phyloP scores from a whole-genome alignment of 371 early-diverging fungal genomes.

The Umbelopsis sp. region DNA sequence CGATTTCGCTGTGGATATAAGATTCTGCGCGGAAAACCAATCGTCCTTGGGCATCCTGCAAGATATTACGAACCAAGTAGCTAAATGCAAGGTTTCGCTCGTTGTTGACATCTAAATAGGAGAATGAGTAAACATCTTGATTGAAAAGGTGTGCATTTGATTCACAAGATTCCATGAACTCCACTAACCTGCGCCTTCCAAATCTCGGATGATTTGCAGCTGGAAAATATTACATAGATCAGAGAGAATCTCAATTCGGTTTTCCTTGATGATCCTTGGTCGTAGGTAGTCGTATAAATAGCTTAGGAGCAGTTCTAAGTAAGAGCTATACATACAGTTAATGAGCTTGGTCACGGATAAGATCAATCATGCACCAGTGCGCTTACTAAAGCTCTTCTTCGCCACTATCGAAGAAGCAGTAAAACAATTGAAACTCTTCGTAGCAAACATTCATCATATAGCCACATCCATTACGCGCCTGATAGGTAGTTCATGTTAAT shows the following conservation, averaged over 20 bases:
- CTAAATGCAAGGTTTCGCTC: constrained; percentile 65
- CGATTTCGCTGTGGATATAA: constrained; percentile 78
- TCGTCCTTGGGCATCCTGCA: constrained; percentile 85
- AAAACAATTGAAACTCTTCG: constrained; percentile 81
- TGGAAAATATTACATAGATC: constrained; percentile 80
- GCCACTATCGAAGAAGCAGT: constrained; percentile 73
- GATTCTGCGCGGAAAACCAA: constrained; percentile 85
- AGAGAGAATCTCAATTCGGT: constrained; percentile 75
- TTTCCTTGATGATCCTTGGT: constrained; percentile 85
- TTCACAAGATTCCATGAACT: not conserved
- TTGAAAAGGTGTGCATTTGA: too few relatives aligned
- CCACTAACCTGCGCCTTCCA: constrained; percentile 29
- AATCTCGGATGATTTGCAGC: constrained; percentile 61
- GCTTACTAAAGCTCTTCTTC: constrained; percentile 61
- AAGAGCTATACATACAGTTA: constrained; percentile 48
- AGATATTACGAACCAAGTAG: constrained; percentile 69
- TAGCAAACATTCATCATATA: constrained; percentile 79
- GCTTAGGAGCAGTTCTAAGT: constrained; percentile 66
- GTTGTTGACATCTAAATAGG: constrained; percentile 37
- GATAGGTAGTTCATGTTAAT: not conserved
- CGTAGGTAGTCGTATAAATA: constrained; percentile 84
- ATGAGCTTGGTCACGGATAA: not conserved
- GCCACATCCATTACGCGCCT: constrained; percentile 78
- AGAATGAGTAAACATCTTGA: constrained; percentile 2
- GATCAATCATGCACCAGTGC: too few relatives aligned